These are phyloP conservation scores for Epichloe elymi DNA, from an alignment of 2,329 filamentous ascomycete genomes.

Conservation along the genomic window DNA sequence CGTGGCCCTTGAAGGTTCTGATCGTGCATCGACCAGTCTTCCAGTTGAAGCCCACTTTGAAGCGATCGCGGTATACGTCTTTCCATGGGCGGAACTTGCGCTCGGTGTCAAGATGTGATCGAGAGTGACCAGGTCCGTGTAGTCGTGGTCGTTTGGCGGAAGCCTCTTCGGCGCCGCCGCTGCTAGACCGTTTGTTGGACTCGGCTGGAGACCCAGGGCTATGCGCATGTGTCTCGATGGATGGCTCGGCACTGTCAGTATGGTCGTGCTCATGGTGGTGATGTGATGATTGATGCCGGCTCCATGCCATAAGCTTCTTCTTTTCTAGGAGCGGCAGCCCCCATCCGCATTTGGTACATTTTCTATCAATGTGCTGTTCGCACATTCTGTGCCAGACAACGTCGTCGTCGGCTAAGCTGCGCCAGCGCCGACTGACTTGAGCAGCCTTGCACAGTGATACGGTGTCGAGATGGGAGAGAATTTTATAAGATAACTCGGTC, in stretches of 20 bases:
- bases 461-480: conserved; percentile 85
- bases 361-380: conserved; percentile 87
- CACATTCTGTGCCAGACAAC: conserved; percentile 97
- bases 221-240: conserved; percentile 12
- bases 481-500: conserved; percentile 82
- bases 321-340: conserved; percentile 80
- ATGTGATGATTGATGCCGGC: conserved; percentile 50
- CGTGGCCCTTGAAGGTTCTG: conserved; percentile 72
- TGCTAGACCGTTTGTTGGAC: conserved; percentile 22
- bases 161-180: conserved; percentile 16
- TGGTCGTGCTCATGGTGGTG: conserved; percentile 7
- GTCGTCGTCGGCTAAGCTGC: conserved; percentile 85
- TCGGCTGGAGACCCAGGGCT: conserved; percentile 10
- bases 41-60: conserved; percentile 95
- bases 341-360: conserved; percentile 93
- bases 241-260: conserved; percentile 8
- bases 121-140: conserved; percentile 12
- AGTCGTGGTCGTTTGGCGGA: conserved; percentile 22
- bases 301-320: conserved; percentile 76
- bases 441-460: conserved; percentile 90
- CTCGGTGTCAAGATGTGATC: conserved; percentile 26
- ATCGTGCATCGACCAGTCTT: conserved; percentile 83
- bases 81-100: conserved; percentile 67
- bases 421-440: conserved; percentile 83
- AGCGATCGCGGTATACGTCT: conserved; percentile 88